Evolutionary conservation across 2,329 filamentous ascomycete genomes (phyloP).

Genomic region (Cercospora canescens): DNA sequence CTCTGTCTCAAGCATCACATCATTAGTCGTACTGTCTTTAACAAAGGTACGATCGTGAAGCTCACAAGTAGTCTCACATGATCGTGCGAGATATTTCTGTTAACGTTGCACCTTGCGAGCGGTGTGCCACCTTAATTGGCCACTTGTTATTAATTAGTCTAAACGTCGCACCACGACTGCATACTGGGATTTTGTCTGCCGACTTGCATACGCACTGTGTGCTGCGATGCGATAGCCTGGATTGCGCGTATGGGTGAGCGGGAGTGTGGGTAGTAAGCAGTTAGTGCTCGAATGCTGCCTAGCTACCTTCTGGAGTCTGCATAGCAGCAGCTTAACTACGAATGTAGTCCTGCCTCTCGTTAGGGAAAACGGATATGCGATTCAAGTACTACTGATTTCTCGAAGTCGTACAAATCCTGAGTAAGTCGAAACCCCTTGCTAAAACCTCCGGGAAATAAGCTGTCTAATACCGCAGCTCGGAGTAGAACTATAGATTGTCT

Average conservation of each 20-base stretch:
- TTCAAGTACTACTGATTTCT: not conserved
- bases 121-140: not conserved
- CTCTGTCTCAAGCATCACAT: not conserved
- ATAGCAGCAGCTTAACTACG: not conserved
- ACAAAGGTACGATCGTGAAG: not conserved
- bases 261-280: not conserved
- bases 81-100: not conserved
- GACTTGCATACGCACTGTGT: not conserved
- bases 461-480: not conserved
- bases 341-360: not conserved
- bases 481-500: not conserved
- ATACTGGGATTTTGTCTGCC: not conserved
- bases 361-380: not conserved
- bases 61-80: not conserved
- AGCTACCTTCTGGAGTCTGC: not conserved
- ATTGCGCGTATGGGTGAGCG: not conserved
- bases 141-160: not conserved
- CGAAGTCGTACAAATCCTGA: not conserved
- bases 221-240: not conserved
- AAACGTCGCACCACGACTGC: not conserved
- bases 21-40: not conserved
- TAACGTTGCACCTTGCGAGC: not conserved
- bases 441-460: not conserved
- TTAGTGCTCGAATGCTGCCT: not conserved
- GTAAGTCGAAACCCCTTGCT: not conserved